Percentiles rank a stretch among this genome's conserved stretches.
These are phyloP conservation scores for Ustilago crameri DNA, from an alignment of 1,284 basidiomycete species.

Conservation along the genomic window DNA sequence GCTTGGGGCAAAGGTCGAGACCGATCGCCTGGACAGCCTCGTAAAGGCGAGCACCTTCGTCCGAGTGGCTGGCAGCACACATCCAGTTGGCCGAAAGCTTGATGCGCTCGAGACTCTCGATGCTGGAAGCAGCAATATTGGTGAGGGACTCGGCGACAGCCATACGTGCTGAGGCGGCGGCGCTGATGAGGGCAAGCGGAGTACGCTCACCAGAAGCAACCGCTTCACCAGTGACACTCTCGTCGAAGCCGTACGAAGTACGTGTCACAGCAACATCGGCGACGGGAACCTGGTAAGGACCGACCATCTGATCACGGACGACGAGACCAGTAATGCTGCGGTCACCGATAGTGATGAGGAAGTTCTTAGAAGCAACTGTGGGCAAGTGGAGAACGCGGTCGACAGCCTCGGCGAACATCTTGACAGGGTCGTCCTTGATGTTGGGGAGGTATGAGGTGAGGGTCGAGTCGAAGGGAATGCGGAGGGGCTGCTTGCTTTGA, in stretches of 20 bases:
- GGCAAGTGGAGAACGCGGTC: slow-evolving; percentile 88
- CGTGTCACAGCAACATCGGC: slow-evolving; percentile 97
- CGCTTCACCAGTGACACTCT: slow-evolving; percentile 81
- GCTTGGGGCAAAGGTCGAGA: slow-evolving; percentile 90
- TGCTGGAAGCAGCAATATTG: slow-evolving; percentile 85
- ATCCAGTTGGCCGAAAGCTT: slow-evolving; percentile 99
- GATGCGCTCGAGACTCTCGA: slow-evolving; percentile 78
- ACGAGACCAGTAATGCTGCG: slow-evolving; percentile 93
- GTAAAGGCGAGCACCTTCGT: slow-evolving; percentile 90
- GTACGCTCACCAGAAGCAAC: slow-evolving; percentile 99
- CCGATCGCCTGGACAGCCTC: slow-evolving; percentile 93
- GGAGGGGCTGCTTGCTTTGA: slow-evolving; percentile 72
- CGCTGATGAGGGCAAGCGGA: slow-evolving; percentile 85
- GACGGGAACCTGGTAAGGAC: slow-evolving; percentile 97
- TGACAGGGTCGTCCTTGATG: slow-evolving; percentile 67
- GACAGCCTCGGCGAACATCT: slow-evolving; percentile 73
- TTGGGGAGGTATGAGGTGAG: slow-evolving; percentile 75
- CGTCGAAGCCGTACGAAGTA: slow-evolving; percentile 89
- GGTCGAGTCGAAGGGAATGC: slow-evolving; percentile 78
- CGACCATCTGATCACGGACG: slow-evolving; percentile 97
- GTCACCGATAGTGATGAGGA: slow-evolving; percentile 98
- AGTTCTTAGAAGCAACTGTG: slow-evolving; percentile 92
- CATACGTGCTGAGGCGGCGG: slow-evolving; percentile 92
- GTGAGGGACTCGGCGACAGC: slow-evolving; percentile 93
- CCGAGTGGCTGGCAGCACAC: slow-evolving; percentile 89